Evolutionary conservation across 2,329 filamentous ascomycete species (phyloP), one percentile per base, ranked within the genome.

Genomic region (Taxawa tesnikishii): DNA sequence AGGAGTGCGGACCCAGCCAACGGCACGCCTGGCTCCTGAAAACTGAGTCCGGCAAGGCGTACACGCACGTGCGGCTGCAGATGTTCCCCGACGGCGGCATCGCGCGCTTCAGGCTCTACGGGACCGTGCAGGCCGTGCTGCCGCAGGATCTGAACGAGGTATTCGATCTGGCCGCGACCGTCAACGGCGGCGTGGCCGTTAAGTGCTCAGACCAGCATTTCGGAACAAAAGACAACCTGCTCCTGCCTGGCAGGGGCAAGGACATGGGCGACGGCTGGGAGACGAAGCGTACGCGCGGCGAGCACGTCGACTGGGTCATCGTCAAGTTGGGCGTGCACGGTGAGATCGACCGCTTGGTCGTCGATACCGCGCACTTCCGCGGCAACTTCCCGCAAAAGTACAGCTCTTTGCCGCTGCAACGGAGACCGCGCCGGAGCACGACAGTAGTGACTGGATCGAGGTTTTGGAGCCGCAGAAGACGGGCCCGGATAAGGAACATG

Each of bases 231-330:
- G 75, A 82, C 50, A 87, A 88, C 56, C 62, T 88, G 19, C 67
- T 87, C n/a, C 63, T 87, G 3, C 82, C 82, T 0, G 81, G 80
- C 3, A 68, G 82, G 15, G 82, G 82, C 26, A 75, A 78, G 53
- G 80, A 90, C 57, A 90, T 90, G 83, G 79, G 82, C 31, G 83
- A 88, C 52, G 83, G 83, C 6, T 90, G 83, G 83, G 83, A 90
- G 59, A 90, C 83, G 34, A 74, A 78, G 43, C 69, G 83, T 33
- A 83, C 79, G 21, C 64, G 83, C 30, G 74, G 67, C 31, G 75
- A 73, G 53, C 83, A 90, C 54, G 60, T 81, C 13, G 83, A 90
- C 56, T 90, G 83, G 82, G 67, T 75, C n/a, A 74, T 88, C 43
- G 71, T 90, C 41, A 70, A 73, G 29, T 69, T 90, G 13, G 83